A percentile compares a stretch with the other conserved stretches of the same genome.
Evolutionary conservation across 2,329 filamentous ascomycete species (phyloP).

Genomic region (Fusarium equiseti): DNA sequence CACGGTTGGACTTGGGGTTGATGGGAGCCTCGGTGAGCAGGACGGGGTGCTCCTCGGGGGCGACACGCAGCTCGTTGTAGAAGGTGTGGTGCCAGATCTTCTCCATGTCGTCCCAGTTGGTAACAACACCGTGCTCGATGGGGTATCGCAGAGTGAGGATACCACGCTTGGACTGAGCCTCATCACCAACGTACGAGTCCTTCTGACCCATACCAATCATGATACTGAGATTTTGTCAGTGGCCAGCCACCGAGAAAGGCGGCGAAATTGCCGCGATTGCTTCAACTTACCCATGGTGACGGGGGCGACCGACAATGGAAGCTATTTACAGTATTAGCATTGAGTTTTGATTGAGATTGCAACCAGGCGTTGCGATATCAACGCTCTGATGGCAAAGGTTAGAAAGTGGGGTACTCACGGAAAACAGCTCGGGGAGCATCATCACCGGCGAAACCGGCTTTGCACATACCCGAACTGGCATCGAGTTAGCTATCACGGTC

Average conservation of each 20-base stretch:
- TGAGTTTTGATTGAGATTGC: conserved; percentile 19
- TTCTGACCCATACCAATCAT: conserved; percentile 99
- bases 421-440: conserved; percentile 99
- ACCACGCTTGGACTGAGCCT: conserved; percentile 99
- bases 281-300: conserved; percentile 95
- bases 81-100: conserved; percentile 99
- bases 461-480: conserved; percentile 99
- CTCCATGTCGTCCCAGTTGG: conserved; percentile 99
- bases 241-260: conserved; percentile 28
- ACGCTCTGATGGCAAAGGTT: conserved; percentile 34
- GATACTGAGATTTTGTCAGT: conserved; percentile 73
- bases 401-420: conserved; percentile 78
- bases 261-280: conserved; percentile 17
- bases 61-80: conserved; percentile 99
- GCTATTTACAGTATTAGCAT: conserved; percentile 68
- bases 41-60: conserved; percentile 99
- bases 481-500: conserved; percentile 54
- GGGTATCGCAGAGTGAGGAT: conserved; percentile 99
- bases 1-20: conserved; percentile 99
- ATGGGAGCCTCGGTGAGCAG: conserved; percentile 99
- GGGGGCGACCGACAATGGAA: conserved; percentile 99
- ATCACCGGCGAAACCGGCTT: conserved; percentile 99
- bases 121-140: conserved; percentile 99
- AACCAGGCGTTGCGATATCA: conserved; percentile 31
- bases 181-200: conserved; percentile 99